Evolutionary conservation across 2,329 filamentous ascomycete genomes (phyloP).

Genomic region (Fusarium irregulare): DNA sequence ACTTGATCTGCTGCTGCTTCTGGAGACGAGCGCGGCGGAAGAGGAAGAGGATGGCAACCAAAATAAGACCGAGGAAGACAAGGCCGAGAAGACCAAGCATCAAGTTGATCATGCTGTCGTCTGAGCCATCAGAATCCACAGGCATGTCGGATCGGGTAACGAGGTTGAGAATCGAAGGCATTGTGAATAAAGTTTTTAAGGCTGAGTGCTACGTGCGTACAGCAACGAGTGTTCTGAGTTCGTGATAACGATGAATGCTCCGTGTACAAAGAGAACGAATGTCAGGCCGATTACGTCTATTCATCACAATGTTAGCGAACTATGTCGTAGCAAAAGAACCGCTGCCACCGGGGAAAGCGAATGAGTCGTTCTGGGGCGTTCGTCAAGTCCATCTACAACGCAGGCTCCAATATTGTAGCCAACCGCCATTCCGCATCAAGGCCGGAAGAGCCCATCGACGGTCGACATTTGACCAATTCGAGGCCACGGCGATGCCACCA

Average conservation of each 20-base stretch:
- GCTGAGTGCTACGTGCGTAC: constrained; percentile 22
- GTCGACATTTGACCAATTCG: constrained; percentile 24
- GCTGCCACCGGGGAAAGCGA: constrained; percentile 25
- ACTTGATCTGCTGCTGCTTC: constrained; percentile 56
- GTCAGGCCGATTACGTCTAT: constrained; percentile 33
- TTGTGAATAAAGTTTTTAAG: constrained; percentile 38
- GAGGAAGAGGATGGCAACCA: constrained; percentile 76
- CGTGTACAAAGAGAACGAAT: constrained; percentile 37
- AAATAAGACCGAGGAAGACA: constrained; percentile 75
- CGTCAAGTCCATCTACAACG: constrained; percentile 26
- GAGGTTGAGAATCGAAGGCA: constrained; percentile 44
- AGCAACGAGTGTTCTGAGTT: constrained; percentile 30
- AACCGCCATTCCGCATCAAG: constrained; percentile 39
- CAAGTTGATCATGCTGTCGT: constrained; percentile 76
- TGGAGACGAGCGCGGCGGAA: constrained; percentile 73
- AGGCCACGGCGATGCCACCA: constrained; percentile 26
- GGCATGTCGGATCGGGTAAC: constrained; percentile 37
- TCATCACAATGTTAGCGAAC: constrained; percentile 39
- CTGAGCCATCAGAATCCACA: constrained; percentile 58
- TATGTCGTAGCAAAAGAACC: constrained; percentile 8
- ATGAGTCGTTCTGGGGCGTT: constrained; percentile 8
- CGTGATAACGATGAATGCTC: constrained; percentile 35
- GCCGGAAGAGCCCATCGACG: constrained; percentile 23
- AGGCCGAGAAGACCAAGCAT: constrained; percentile 84
- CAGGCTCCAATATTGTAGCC: constrained; percentile 37